Evolutionary conservation across 345 rosid genomes (phyloP), one percentile per base, ranked within the genome.

Genomic region (Eucalyptus erythrocorys): DNA sequence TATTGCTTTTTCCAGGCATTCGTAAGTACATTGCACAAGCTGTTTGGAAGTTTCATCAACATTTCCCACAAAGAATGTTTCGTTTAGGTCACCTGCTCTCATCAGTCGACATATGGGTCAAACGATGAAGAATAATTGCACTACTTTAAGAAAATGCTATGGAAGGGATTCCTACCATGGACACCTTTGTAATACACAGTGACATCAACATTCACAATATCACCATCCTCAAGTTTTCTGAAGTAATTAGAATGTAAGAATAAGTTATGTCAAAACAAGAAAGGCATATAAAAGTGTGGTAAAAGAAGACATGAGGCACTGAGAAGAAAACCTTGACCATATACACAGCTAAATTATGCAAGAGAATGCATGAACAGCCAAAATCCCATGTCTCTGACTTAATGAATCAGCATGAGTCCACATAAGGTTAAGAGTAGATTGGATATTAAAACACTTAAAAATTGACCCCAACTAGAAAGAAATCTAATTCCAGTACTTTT

Each of bases 201-300:
- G 48, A 98, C 95, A 82, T 98, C 99, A 89, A 98, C 92, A 87
- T 98, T 98, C 82, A 98, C 97, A 51, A 98, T 98, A 88, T 98
- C 99, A 37, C 99, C 99, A 87, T 98, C 98, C 91, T 97, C 98
- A 89, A 98, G 92, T 93, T 93, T 94, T 95, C 99, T 97, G 90
- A 47, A 79, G 90, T 59, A 91, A 92, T 45, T 21, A 87, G 82
- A 89, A 86, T 32, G 89, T 71, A 89, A 48, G 51, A 84, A 81
- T 85, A 48, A 86, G 22, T 22, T 26, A 32, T 6, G 57, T 51
- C 21, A 48, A 76, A 49, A 81, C 30, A 82, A 21, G 86, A 40
- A 71, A 79, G n/a, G 32, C 82, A 71, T 47, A 76, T 27, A 59
- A 40, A 57, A 87, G 43, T 61, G 50, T 71, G 48, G 88, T 55